Conservation (phyloP, 169 alveolate genomes). For the Plasmodium falciparum region DNA sequence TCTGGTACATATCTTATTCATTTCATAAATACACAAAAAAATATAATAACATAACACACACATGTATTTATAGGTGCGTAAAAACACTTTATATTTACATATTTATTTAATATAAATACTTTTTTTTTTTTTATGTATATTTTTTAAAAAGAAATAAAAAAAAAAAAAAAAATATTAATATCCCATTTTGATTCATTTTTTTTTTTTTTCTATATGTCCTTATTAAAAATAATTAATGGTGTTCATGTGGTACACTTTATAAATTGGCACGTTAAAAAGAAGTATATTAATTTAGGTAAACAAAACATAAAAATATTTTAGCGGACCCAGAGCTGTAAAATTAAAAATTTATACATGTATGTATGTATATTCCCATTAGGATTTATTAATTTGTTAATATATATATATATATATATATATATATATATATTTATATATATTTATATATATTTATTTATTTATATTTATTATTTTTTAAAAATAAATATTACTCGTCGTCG, state of each 20-base stretch:
- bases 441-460: background rate
- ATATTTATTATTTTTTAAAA: background rate
- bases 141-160: background rate
- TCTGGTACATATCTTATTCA: background rate
- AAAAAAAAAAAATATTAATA: slow-evolving; percentile 4
- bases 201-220: too few relatives aligned
- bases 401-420: background rate
- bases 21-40: background rate
- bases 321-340: slow-evolving; percentile 67
- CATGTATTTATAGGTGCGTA: background rate
- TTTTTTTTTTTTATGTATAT: background rate
- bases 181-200: too few relatives aligned
- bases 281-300: slow-evolving; percentile 20
- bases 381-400: background rate
- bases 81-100: background rate
- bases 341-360: background rate
- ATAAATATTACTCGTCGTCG: slow-evolving; percentile 47
- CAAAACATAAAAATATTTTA: slow-evolving; percentile 65
- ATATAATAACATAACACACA: background rate
- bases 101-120: background rate
- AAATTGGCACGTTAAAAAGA: too few relatives aligned
- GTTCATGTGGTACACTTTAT: too few relatives aligned
- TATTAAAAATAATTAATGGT: too few relatives aligned
- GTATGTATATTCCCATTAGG: too few relatives aligned
- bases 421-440: background rate